Conservation (phyloP, 129 eudicot genomes). For the Flaveria brownii region DNA sequence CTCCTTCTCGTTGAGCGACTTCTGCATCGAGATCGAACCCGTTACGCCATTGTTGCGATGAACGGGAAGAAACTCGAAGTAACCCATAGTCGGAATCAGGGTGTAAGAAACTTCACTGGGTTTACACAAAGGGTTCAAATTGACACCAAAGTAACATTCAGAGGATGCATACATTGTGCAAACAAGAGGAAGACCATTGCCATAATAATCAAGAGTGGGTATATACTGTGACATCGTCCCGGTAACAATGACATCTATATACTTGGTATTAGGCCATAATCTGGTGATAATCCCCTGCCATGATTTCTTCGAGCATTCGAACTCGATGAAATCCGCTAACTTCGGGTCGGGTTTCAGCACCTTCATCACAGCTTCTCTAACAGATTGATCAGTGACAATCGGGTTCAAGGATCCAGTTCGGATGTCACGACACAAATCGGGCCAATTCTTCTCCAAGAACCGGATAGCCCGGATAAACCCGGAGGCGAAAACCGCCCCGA, state of each 20-base stretch:
- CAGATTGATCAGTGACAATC: conserved; percentile 45
- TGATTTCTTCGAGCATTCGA: conserved; percentile 53
- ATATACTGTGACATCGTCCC: conserved; percentile 86
- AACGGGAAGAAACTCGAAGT: conserved; percentile 71
- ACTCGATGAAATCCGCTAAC: conserved; percentile 57
- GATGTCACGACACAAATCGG: conserved; percentile 51
- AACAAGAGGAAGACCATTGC: conserved; percentile 74
- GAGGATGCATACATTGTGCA: conserved; percentile 82
- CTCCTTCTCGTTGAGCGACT: conserved; percentile 59
- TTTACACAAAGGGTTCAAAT: conserved; percentile 66
- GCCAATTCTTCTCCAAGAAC: conserved; percentile 65
- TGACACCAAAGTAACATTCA: conserved; percentile 72
- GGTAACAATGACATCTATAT: conserved; percentile 69
- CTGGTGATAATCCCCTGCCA: conserved; percentile 78
- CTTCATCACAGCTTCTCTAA: conserved; percentile 52
- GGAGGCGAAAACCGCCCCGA: conserved; percentile 78
- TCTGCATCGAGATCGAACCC: conserved; percentile 34
- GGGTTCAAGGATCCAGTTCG: conserved; percentile 53
- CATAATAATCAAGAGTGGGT: conserved; percentile 69
- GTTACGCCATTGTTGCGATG: conserved; percentile 46
- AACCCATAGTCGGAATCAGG: conserved; percentile 72
- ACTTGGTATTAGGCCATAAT: conserved; percentile 79
- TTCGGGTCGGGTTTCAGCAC: conserved; percentile 56
- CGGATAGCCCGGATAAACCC: conserved; percentile 76
- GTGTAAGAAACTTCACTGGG: conserved; percentile 79